Base-by-base conservation (phyloP, 2,329 filamentous ascomycete species). In the Penicillium corylophilum region DNA sequence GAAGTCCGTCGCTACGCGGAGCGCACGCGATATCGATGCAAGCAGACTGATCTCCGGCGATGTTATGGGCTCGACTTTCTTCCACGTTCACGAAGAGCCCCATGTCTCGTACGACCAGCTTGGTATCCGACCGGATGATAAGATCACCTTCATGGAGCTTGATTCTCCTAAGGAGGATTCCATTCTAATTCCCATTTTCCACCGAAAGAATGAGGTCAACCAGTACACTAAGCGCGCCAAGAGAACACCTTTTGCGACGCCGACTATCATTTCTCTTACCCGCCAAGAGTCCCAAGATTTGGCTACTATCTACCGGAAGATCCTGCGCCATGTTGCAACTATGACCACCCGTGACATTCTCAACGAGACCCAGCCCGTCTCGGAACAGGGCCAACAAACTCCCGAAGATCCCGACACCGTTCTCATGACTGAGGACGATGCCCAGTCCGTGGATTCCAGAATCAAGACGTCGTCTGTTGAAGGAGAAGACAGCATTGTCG, bases 401-500 rank as follows among this genome's bases (percentile, higher is more conserved):
- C 65, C 71, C 7, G 76, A 79, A 53, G 87, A 89, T 49, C 83
- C 84, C 2, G 90, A 93, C 62, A 80, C 87, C 40, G 81, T 90
- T 18, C 76, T 88, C 10, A 83, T 86, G 50, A 86, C 72, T 46
- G 71, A 80, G 20, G 81, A 83, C 53, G 79, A 82, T 56, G 82
- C 81, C 3, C 83, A 88, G 4, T 85, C 85, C 4, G 82, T 81
- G 9, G 88, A 88, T 58, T 79, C 82, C 20, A 88, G 87, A 65
- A 80, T 96, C 42, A 82, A 87, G 51, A 87, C 90, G 40, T 82
- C 84, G 24, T 96, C 92, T 3, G 82, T 95, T 2, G 87, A 92
- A 67, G 89, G 90, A 9, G 93, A 96, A 69, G 92, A 96, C 55
- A 90, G 90, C 55, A 84, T 96, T 64, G 89, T 97, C 5, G 89